Evolutionary conservation across 495 filamentous ascomycete genomes (phyloP).

Genomic region (Penicillium roqueforti): DNA sequence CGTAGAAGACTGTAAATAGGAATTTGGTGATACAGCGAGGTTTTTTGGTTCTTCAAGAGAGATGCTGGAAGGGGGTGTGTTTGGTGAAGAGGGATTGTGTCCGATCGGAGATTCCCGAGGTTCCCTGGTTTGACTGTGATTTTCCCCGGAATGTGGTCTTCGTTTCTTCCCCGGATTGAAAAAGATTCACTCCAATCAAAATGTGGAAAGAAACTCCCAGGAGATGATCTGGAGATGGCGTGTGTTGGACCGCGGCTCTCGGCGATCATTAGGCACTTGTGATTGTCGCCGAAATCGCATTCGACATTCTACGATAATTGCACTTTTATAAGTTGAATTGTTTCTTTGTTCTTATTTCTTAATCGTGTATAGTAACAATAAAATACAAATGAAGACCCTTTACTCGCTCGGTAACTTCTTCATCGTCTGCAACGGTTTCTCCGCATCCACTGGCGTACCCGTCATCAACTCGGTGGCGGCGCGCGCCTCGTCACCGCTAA

Average conservation of each 20-base stretch:
- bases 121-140: neutral
- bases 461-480: slow-evolving; percentile 32
- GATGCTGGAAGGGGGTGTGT: neutral
- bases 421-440: slow-evolving; percentile 17
- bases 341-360: neutral
- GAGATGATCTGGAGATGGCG: slow-evolving; percentile 8
- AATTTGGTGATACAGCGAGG: neutral
- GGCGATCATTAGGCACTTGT: slow-evolving; percentile 31
- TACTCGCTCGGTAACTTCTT: slow-evolving; percentile 16
- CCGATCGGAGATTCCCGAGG: neutral
- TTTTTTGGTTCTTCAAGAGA: neutral
- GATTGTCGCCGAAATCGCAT: slow-evolving; percentile 13
- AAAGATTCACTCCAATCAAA: neutral
- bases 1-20: neutral
- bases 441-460: slow-evolving; percentile 29
- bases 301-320: neutral
- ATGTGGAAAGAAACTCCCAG: neutral
- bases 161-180: neutral
- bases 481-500: slow-evolving; percentile 37
- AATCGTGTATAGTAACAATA: neutral
- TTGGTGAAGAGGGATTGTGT: neutral
- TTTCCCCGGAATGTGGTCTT: neutral
- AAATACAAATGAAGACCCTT: neutral
- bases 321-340: neutral
- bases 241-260: slow-evolving; percentile 38